Percentiles rank a stretch among this genome's conserved stretches.
Evolutionary conservation across 345 rosid genomes (phyloP).

Genomic region (Anastatica hierochuntica): DNA sequence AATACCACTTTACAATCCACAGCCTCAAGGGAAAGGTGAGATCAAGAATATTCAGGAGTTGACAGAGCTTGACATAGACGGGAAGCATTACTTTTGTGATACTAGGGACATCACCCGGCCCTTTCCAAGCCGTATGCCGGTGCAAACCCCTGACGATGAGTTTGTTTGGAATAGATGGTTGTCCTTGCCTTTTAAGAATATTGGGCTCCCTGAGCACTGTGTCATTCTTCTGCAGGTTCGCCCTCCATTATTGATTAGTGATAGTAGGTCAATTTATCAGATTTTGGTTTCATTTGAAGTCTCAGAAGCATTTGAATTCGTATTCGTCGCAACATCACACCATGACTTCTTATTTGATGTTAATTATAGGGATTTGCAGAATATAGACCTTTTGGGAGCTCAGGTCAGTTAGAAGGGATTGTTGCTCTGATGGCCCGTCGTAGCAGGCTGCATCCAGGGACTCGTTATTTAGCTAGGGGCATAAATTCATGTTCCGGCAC

Average conservation of each 20-base stretch:
- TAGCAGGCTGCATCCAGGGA: conserved; percentile 95
- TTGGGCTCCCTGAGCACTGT: conserved; percentile 61
- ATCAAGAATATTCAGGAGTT: conserved; percentile 75
- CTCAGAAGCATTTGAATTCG: neutral
- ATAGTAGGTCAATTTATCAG: neutral
- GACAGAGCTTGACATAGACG: conserved; percentile 85
- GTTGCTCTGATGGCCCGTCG: conserved; percentile 94
- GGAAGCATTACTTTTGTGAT: conserved; percentile 91
- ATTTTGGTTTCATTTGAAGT: neutral
- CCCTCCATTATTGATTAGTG: conserved; percentile 6
- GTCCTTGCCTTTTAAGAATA: conserved; percentile 55
- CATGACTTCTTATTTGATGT: conserved; percentile 42
- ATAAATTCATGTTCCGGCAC: conserved; percentile 93
- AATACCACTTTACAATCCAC: conserved; percentile 66
- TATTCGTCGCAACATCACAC: neutral
- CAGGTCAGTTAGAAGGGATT: conserved; percentile 83
- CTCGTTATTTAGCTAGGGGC: conserved; percentile 98
- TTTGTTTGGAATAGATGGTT: conserved; percentile 97
- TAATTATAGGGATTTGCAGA: conserved; percentile 98
- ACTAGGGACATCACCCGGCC: conserved; percentile 81
- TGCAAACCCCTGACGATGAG: conserved; percentile 72
- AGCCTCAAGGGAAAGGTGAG: conserved; percentile 84
- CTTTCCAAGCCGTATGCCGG: conserved; percentile 71
- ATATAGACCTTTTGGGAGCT: conserved; percentile 78
- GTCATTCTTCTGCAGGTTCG: conserved; percentile 92